A percentile compares a stretch with the other conserved stretches of the same genome.
phyloP scores from a whole-genome alignment of 768 basidiomycete genomes.

The Termitomyces sp. region DNA sequence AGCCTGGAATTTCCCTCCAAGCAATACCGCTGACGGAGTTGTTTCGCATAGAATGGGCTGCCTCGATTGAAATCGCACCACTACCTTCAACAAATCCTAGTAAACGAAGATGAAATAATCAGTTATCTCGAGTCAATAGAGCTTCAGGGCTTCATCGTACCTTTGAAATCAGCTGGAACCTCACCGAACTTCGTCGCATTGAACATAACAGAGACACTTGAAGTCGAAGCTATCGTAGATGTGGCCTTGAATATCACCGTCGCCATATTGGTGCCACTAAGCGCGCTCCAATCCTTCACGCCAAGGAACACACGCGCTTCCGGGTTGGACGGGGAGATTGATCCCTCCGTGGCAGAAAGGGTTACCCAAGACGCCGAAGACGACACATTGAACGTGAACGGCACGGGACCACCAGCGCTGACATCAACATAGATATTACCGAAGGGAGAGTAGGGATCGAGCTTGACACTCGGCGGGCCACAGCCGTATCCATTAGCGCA shows the following conservation, averaged over 20 bases:
- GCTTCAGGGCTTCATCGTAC: constrained; percentile 21
- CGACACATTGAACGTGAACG: constrained; percentile 53
- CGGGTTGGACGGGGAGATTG: constrained; percentile 41
- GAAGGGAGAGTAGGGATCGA: constrained; percentile 58
- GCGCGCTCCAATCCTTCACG: constrained; percentile 54
- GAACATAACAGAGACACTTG: constrained; percentile 30
- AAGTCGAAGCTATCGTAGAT: constrained; percentile 33
- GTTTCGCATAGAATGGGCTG: constrained; percentile 52
- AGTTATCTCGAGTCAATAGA: not conserved
- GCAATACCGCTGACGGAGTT: constrained; percentile 45
- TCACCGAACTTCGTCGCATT: constrained; percentile 33
- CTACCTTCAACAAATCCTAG: constrained; percentile 62
- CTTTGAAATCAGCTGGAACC: constrained; percentile 45
- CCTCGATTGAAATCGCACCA: constrained; percentile 65
- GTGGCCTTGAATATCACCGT: constrained; percentile 46
- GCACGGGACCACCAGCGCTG: constrained; percentile 53
- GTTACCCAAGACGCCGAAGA: constrained; percentile 53
- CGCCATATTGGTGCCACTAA: constrained; percentile 35
- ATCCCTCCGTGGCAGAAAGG: constrained; percentile 44
- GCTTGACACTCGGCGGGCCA: constrained; percentile 42
- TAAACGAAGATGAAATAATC: not conserved
- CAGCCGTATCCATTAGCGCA: constrained; percentile 50
- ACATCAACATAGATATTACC: constrained; percentile 58
- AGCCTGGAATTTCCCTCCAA: constrained; percentile 59
- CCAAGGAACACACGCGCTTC: constrained; percentile 54